Conservation (phyloP, 2,329 filamentous ascomycete genomes). For the Fusarium devonianum region DNA sequence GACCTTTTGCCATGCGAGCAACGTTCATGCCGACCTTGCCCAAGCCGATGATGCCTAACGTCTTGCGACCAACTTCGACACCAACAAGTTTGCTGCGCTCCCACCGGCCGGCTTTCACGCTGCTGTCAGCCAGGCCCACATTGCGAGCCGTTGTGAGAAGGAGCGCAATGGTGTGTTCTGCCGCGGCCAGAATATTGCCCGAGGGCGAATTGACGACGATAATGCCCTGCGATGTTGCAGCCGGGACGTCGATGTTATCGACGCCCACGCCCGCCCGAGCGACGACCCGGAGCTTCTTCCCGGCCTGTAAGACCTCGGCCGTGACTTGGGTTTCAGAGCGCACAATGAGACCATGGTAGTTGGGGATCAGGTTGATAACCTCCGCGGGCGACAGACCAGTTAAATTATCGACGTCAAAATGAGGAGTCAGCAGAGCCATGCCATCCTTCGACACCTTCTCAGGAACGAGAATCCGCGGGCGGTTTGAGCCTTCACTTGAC, state of each 20-base stretch:
- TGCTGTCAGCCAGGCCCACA: constrained; percentile 72
- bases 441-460: constrained; percentile 85
- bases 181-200: constrained; percentile 82
- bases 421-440: constrained; percentile 69
- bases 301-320: constrained; percentile 69
- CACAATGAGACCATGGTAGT: constrained; percentile 79
- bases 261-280: constrained; percentile 83
- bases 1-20: constrained; percentile 77
- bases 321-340: constrained; percentile 85
- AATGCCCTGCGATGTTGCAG: constrained; percentile 75
- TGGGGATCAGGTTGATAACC: constrained; percentile 70
- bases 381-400: constrained; percentile 68
- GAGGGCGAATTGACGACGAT: constrained; percentile 82
- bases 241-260: constrained; percentile 80
- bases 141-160: constrained; percentile 78
- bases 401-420: constrained; percentile 74
- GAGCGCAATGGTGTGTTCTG: constrained; percentile 78
- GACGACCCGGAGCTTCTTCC: constrained; percentile 75
- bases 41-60: constrained; percentile 76
- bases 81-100: constrained; percentile 77
- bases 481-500: constrained; percentile 18
- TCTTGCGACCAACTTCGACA: constrained; percentile 80
- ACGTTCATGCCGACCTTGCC: constrained; percentile 87
- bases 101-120: constrained; percentile 76
- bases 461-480: constrained; percentile 70